phyloP scores from a whole-genome alignment of 2,329 filamentous ascomycete genomes.

The Plectosphaerella cucumerina region DNA sequence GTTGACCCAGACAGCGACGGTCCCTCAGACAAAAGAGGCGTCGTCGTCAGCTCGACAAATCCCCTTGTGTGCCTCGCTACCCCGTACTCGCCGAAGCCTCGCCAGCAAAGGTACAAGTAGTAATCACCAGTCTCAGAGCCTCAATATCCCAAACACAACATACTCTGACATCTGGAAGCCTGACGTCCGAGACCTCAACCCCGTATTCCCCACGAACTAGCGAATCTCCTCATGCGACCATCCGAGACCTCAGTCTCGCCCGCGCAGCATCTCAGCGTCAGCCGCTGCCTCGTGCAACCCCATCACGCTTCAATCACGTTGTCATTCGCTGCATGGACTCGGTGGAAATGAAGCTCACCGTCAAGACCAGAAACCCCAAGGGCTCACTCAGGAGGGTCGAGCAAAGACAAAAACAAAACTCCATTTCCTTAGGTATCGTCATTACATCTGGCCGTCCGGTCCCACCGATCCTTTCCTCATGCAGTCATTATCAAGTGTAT shows the following conservation, averaged over 20 bases:
- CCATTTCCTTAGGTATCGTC: constrained; percentile 1
- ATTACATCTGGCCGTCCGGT: constrained; percentile 10
- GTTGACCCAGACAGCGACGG: too few species aligned
- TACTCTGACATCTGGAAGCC: too few species aligned
- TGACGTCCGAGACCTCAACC: too few species aligned
- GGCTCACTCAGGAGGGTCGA: too few species aligned
- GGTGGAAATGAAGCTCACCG: neutral
- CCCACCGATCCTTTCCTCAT: constrained; percentile 6
- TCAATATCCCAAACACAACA: too few species aligned
- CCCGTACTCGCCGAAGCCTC: too few species aligned
- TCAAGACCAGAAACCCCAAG: neutral
- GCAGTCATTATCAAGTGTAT: constrained; percentile 12
- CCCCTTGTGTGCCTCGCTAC: neutral
- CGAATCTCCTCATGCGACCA: too few species aligned
- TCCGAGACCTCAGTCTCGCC: too few species aligned
- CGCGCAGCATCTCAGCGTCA: too few species aligned
- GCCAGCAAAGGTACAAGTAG: too few species aligned
- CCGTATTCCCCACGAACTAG: too few species aligned
- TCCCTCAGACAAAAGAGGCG: neutral
- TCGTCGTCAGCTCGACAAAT: neutral
- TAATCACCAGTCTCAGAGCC: too few species aligned
- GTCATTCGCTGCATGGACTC: neutral
- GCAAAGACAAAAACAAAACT: constrained; percentile 1
- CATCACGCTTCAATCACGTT: neutral
- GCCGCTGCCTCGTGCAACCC: neutral